Evolutionary conservation across 129 eudicot species (phyloP).

Genomic region (Pseudognaphalium luteoalbum): DNA sequence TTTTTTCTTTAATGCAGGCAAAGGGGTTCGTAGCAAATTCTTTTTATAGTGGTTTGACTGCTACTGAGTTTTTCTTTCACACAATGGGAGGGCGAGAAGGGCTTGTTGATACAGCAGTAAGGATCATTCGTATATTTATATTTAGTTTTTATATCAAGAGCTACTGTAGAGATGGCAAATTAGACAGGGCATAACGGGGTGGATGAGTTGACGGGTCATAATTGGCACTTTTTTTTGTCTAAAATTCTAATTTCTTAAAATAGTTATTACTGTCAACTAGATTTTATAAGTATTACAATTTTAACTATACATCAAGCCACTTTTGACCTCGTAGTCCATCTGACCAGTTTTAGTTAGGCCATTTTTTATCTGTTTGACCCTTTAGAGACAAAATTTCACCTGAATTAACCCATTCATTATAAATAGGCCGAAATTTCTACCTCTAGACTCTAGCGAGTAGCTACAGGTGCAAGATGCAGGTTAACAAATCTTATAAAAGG

Average conservation of each 20-base stretch:
- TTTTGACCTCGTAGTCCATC: background rate
- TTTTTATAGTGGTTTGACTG: slow-evolving; percentile 85
- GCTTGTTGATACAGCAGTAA: slow-evolving; percentile 98
- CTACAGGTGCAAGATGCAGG: background rate
- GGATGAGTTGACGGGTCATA: background rate
- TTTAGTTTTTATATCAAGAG: no score
- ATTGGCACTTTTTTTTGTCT: background rate
- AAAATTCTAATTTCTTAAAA: no score
- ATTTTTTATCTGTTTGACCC: background rate
- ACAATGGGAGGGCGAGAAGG: slow-evolving; percentile 99
- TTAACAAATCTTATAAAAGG: background rate
- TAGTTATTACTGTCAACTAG: background rate
- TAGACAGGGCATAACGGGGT: background rate
- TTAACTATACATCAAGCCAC: background rate
- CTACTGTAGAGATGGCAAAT: background rate
- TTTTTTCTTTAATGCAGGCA: slow-evolving; percentile 61
- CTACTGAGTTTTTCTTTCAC: slow-evolving; percentile 98
- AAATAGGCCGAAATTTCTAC: background rate
- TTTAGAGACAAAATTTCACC: background rate
- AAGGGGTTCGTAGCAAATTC: slow-evolving; percentile 96
- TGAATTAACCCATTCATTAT: background rate
- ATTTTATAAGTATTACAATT: background rate
- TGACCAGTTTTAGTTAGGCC: background rate
- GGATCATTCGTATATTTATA: background rate
- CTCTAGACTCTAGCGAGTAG: background rate